Evolutionary conservation across 805 yeast species (phyloP).

Genomic region (Candida tallmaniae): DNA sequence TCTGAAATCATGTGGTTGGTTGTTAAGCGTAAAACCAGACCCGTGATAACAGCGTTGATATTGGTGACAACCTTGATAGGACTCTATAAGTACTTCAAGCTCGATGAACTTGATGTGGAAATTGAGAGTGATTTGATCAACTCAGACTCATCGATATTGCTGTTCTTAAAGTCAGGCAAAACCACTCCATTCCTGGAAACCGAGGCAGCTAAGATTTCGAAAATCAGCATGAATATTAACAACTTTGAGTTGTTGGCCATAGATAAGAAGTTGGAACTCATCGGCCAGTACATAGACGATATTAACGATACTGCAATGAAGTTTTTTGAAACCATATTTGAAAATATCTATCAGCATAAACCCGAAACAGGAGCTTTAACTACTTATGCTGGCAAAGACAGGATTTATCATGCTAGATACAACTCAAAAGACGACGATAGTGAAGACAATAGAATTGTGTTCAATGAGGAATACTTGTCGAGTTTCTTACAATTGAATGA

Average conservation of each 20-base stretch:
- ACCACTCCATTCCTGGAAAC: constrained; percentile 14
- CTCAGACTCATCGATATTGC: constrained; percentile 2
- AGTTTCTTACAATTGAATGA: constrained; percentile 44
- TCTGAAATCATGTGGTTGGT: not conserved
- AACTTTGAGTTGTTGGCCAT: constrained; percentile 7
- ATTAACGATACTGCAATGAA: constrained; percentile 10
- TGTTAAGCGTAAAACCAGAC: not conserved
- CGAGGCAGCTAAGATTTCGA: constrained; percentile 10
- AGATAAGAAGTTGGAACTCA: constrained; percentile 6
- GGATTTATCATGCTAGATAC: constrained; percentile 55
- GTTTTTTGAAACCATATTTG: constrained; percentile 41
- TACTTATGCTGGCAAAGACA: constrained; percentile 39
- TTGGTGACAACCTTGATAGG: not conserved
- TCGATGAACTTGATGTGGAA: constrained; percentile 10
- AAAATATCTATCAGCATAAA: constrained; percentile 34
- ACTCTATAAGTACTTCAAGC: not conserved
- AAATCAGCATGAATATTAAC: constrained; percentile 8
- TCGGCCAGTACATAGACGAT: constrained; percentile 7
- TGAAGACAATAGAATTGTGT: constrained; percentile 25
- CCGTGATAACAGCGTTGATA: not conserved
- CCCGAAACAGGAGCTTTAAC: constrained; percentile 44
- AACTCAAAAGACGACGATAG: constrained; percentile 24
- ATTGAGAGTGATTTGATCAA: constrained; percentile 9
- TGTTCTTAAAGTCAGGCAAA: constrained; percentile 1
- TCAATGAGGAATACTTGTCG: constrained; percentile 51